Evolutionary conservation across 306 rosid genomes (phyloP).

Genomic region (Quercus variabilis): DNA sequence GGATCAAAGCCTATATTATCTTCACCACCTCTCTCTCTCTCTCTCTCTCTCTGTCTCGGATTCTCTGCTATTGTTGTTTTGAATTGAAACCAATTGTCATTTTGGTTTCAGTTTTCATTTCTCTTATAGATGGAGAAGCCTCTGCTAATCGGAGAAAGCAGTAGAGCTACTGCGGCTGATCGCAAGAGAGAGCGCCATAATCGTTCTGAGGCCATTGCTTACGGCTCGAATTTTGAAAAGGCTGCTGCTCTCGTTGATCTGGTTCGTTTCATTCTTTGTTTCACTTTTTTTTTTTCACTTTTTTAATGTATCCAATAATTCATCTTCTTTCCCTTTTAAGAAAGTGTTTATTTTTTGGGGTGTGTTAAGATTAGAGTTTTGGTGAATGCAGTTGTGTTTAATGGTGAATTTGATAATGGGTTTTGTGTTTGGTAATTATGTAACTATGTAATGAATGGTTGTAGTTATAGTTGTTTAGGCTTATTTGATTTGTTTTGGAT

Average conservation of each 20-base stretch:
- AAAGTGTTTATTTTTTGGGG: neutral
- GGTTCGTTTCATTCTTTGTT: constrained; percentile 38
- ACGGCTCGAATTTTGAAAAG: constrained; percentile 63
- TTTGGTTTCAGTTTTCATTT: neutral
- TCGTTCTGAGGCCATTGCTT: constrained; percentile 67
- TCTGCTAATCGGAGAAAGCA: constrained; percentile 55
- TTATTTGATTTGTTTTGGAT: neutral
- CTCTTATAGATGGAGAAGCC: constrained; percentile 47
- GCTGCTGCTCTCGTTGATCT: constrained; percentile 94
- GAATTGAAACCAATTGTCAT: neutral
- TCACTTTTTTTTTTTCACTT: neutral
- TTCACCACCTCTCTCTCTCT: neutral
- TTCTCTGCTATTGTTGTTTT: neutral
- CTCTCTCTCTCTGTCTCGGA: neutral
- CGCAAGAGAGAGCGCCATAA: neutral
- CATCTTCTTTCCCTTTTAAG: neutral
- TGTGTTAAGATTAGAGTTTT: neutral
- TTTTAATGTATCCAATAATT: neutral
- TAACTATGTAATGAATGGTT: neutral
- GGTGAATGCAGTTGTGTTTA: neutral
- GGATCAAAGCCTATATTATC: neutral
- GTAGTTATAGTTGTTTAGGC: neutral
- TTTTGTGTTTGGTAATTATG: neutral
- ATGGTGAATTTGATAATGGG: neutral
- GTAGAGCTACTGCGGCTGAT: constrained; percentile 19